Base-by-base conservation (phyloP, 2,329 filamentous ascomycete genomes). In the Aquanectria penicillioides region DNA sequence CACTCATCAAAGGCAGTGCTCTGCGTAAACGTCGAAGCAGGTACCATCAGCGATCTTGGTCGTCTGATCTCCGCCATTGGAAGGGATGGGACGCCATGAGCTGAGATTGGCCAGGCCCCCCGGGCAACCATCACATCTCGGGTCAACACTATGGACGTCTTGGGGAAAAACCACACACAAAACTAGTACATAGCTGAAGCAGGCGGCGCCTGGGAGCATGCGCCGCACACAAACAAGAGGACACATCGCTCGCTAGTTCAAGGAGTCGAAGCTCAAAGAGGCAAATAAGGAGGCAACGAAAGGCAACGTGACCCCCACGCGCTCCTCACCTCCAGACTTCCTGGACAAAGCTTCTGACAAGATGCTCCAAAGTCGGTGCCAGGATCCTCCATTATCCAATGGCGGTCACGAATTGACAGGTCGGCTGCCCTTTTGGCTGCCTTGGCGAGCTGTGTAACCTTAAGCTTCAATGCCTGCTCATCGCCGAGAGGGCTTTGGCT, bases 1-100 rank as follows among this genome's bases (percentile, higher is more conserved):
- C 50, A 22, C 34, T 17, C 38, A 41, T 47, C 25, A 48, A 38
- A 48, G 36, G 34, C 31, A n/a, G n/a, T 40, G 29, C 15, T 28
- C 28, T 23, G 40, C 26, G 26, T 29, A 22, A 51, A 52, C 46
- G 40, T 52, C 59, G 40, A 69, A 69, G 66, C 66, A 68, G 66
- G 66, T 68, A 68, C 66, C 55, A 49, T 64, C 48, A 53, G 47
- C 63, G 57, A 65, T 59, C 64, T 59, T 55, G 57, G 66, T 68
- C 66, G 55, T 38, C 64, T 68, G 66, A 68, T 65, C 51, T 47
- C 18, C 36, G 26, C 50, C 37, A 26, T 31, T 41, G 29, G 38
- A 15, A 36, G 22, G 43, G 36, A 22, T 28, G 25, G 31, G 37
- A 43, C 54, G 47, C 55, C 38, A 43, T 18, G 43, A 22, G 43